Evolutionary conservation across 352 stramenopile genomes (phyloP), one percentile per base, ranked within the genome.

Genomic region (Globisporangium irregulare): DNA sequence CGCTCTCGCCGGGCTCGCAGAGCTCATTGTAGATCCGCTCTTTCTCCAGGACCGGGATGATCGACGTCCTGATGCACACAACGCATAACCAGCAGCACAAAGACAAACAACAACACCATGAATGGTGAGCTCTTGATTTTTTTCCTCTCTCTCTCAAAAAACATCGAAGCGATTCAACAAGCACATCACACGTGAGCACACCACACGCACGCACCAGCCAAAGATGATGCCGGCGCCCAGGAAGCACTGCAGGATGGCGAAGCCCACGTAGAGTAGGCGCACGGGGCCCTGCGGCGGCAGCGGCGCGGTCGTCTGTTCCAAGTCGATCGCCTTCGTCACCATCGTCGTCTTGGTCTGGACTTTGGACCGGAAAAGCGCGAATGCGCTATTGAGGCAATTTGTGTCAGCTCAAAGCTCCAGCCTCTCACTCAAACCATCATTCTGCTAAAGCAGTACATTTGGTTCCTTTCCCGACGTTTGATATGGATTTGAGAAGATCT

Each of bases 171-270:
- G 15, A n/a, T 4, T 20, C 38, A 46, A 46, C 15, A 14, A 43
- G 29, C 29, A 32, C 29, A 32, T 8, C 29, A 43, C 36, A 46
- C 7, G 38, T 20, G 38, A 46, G 38, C 38, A 46, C 29, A 29
- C 29, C 29, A 32, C 29, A n/a, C 8, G 14, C n/a, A 25, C 59
- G 29, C 69, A 89, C 81, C 81, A 90, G 56, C 81, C 81, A 32
- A 88, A 88, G 66, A 88, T 86, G 57, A 90, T 69, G 43, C 81
- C 81, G 20, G 81, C 78, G 46, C 81, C 78, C 15, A 90, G 65
- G 63, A 86, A 87, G 62, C 79, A 90, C 68, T 90, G 79, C 58
- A 86, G 77, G 63, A 87, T 87, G 46, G 81, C 81, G 61, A 90
- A 84, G 20, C 43, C 63, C 22, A 88, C 76, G 43, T 84, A 79